Percentiles rank a stretch among this genome's conserved stretches.
Conservation (phyloP, 2,329 filamentous ascomycete genomes). For the Fusarium sp. region DNA sequence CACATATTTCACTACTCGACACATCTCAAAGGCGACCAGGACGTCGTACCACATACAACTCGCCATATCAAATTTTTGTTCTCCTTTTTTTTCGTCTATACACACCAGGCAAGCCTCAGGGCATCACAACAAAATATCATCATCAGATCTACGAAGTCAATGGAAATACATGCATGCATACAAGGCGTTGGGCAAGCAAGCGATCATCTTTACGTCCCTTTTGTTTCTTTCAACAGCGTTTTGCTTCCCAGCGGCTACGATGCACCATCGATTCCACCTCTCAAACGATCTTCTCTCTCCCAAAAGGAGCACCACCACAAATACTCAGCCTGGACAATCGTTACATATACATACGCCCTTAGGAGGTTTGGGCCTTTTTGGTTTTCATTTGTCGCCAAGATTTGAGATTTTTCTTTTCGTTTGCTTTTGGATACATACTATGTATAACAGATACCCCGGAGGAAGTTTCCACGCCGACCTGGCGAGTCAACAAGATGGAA, state of each 20-base stretch:
- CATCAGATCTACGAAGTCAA: constrained; percentile 28
- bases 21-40: constrained; percentile 11
- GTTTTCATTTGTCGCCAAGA: constrained; percentile 37
- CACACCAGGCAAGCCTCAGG: constrained; percentile 30
- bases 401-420: constrained; percentile 22
- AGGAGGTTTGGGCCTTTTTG: constrained; percentile 5
- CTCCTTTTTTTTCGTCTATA: constrained; percentile 9
- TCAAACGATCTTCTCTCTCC: constrained; percentile 15
- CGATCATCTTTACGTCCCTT: constrained; percentile 30
- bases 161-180: constrained; percentile 36
- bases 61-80: constrained; percentile 15
- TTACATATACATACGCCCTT: constrained; percentile 2
- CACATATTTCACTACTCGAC: neutral
- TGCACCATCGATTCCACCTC: constrained; percentile 23
- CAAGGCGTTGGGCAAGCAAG: constrained; percentile 40
- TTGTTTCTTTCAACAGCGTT: constrained; percentile 20
- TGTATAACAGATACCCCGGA: constrained; percentile 45
- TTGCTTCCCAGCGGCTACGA: constrained; percentile 25
- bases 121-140: constrained; percentile 24
- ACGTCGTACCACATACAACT: constrained; percentile 17
- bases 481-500: constrained; percentile 32
- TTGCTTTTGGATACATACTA: constrained; percentile 35
- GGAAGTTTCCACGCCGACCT: constrained; percentile 32
- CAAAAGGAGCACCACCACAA: neutral
- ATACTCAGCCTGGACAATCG: constrained; percentile 23